Evolutionary conservation across 257 asterid species (phyloP).

Genomic region (Marsdenia floribunda): DNA sequence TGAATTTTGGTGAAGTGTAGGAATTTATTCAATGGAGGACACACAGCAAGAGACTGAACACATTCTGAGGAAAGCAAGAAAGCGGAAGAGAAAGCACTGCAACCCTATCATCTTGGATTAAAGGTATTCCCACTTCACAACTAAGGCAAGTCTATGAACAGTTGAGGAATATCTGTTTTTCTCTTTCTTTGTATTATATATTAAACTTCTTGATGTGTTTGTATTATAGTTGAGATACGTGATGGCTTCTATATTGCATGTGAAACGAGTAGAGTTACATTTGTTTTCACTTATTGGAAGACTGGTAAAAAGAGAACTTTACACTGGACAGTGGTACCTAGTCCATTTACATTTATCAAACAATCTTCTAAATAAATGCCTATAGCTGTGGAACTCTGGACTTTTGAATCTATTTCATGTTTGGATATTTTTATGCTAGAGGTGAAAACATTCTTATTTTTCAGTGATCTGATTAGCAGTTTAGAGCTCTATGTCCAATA

Average conservation of each 20-base stretch:
- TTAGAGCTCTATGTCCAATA: background rate
- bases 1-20: slow-evolving; percentile 27
- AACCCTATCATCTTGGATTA: slow-evolving; percentile 62
- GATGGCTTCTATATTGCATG: background rate
- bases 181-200: background rate
- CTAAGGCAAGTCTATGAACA: background rate
- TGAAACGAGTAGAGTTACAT: background rate
- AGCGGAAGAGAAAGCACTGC: slow-evolving; percentile 68
- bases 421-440: background rate
- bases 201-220: background rate
- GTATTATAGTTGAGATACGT: background rate
- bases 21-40: slow-evolving; percentile 38
- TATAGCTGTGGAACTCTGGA: background rate
- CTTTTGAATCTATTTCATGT: background rate
- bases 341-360: background rate
- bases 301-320: background rate
- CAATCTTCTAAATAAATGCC: background rate
- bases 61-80: slow-evolving; percentile 79
- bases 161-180: background rate
- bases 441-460: background rate
- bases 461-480: background rate
- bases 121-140: slow-evolving; percentile 31
- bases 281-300: background rate
- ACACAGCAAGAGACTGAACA: slow-evolving; percentile 56
- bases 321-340: background rate